These are phyloP conservation scores for Colletotrichum agaves DNA, from an alignment of 2,329 filamentous ascomycete genomes.

Conservation along the genomic window DNA sequence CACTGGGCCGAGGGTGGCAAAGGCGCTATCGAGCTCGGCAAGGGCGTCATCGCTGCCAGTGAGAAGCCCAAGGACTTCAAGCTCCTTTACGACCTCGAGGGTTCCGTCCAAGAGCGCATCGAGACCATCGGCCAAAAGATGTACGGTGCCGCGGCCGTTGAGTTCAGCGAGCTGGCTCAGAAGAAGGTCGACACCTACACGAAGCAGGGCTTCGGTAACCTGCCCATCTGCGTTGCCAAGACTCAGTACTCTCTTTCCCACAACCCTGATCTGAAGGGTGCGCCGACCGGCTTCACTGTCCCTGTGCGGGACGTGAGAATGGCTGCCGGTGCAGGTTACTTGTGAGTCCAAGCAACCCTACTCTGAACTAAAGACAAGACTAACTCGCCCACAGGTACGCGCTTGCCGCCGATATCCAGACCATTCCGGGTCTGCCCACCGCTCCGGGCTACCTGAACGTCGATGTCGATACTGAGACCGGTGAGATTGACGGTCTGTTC, in stretches of 20 bases:
- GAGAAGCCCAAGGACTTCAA: conserved; percentile 88
- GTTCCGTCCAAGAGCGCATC: conserved; percentile 87
- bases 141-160: conserved; percentile 91
- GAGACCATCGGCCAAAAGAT: conserved; percentile 90
- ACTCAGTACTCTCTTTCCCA: conserved; percentile 97
- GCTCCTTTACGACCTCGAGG: conserved; percentile 84
- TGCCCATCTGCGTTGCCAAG: conserved; percentile 97
- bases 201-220: conserved; percentile 87
- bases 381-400: conserved; percentile 74
- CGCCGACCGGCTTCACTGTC: conserved; percentile 92
- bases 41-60: conserved; percentile 84
- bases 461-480: conserved; percentile 84
- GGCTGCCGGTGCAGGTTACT: conserved; percentile 92
- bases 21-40: conserved; percentile 88
- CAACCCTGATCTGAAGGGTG: conserved; percentile 93
- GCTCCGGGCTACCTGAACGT: conserved; percentile 96
- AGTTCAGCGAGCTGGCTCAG: conserved; percentile 93
- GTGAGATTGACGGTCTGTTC: conserved; percentile 89
- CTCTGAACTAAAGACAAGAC: conserved; percentile 41
- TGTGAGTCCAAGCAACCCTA: conserved; percentile 64
- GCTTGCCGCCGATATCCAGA: conserved; percentile 96
- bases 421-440: conserved; percentile 94
- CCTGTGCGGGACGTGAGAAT: conserved; percentile 94
- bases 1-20: conserved; percentile 97
- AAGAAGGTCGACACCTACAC: conserved; percentile 97